These are phyloP conservation scores for Volvox carteri DNA, from an alignment of 163 green algal species.

Conservation along the genomic window DNA sequence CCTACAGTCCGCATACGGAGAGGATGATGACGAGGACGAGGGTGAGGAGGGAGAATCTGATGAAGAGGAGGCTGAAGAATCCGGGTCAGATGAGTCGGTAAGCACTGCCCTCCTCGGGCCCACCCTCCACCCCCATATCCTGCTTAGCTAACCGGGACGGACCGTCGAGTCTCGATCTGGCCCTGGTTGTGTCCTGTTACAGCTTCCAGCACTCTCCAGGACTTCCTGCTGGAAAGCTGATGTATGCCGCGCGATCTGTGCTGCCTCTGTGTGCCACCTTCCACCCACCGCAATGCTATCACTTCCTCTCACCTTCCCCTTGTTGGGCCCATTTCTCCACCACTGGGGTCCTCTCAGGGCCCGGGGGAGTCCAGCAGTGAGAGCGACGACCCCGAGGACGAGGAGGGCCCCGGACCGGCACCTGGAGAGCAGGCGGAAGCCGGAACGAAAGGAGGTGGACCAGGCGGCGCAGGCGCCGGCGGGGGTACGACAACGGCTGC, in stretches of 20 bases:
- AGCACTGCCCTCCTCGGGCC: not conserved
- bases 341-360: too few relatives aligned
- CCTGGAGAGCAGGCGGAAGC: not conserved
- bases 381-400: not conserved
- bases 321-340: too few relatives aligned
- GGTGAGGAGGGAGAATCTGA: not conserved
- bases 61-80: conserved; percentile 1
- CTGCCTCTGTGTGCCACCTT: not conserved
- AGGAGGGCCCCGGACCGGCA: not conserved
- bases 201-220: too few relatives aligned
- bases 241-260: too few relatives aligned
- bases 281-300: not conserved
- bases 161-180: too few relatives aligned
- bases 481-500: not conserved
- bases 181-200: too few relatives aligned
- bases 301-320: not conserved
- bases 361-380: conserved; percentile 5
- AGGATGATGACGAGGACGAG: conserved; percentile 23
- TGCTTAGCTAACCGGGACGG: too few relatives aligned
- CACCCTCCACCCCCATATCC: not conserved
- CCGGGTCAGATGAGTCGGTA: conserved; percentile 25
- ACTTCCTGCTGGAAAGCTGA: too few relatives aligned
- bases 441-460: not conserved
- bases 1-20: not conserved
- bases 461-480: too few relatives aligned